phyloP scores from a whole-genome alignment of 768 basidiomycete species.

The Crepidotus variabilis region DNA sequence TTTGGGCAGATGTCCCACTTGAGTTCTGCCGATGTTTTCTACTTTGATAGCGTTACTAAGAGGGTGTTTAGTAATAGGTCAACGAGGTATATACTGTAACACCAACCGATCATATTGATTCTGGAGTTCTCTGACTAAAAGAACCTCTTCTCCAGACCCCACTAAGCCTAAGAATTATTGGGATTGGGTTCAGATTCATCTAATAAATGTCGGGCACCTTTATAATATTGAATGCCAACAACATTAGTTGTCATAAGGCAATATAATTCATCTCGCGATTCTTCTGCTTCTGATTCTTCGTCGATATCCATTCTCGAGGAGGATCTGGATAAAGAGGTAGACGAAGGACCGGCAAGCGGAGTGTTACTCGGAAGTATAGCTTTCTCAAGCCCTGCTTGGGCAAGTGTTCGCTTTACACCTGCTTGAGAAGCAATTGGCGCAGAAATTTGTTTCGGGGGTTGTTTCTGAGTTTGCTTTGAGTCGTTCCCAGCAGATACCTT shows the following conservation, averaged over 20 bases:
- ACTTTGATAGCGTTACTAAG: conserved; percentile 78
- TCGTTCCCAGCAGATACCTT: conserved; percentile 4
- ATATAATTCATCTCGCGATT: conserved; percentile 65
- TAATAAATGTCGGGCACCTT: conserved; percentile 33
- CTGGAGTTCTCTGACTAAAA: conserved; percentile 58
- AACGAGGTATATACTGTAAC: background rate
- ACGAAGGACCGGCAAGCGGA: conserved; percentile 2
- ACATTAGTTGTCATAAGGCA: conserved; percentile 54
- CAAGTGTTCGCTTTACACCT: conserved; percentile 44
- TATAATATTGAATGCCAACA: conserved; percentile 85
- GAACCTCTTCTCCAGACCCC: conserved; percentile 74
- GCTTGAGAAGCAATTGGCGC: conserved; percentile 16
- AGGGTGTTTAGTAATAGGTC: background rate
- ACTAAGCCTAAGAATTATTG: conserved; percentile 58
- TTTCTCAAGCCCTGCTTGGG: conserved; percentile 17
- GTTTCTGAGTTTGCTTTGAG: background rate
- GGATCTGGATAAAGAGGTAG: conserved; percentile 12
- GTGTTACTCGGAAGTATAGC: background rate
- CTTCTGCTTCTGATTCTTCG: conserved; percentile 38
- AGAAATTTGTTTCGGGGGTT: conserved; percentile 1
- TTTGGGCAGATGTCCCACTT: conserved; percentile 81
- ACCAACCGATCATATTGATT: conserved; percentile 65
- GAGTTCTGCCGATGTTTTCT: conserved; percentile 63
- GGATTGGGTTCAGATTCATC: conserved; percentile 5
- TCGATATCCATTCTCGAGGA: conserved; percentile 40